Percentiles rank a stretch among this genome's conserved stretches.
phyloP scores from a whole-genome alignment of 805 yeast genomes.

The Yarrowia keelungensis region DNA sequence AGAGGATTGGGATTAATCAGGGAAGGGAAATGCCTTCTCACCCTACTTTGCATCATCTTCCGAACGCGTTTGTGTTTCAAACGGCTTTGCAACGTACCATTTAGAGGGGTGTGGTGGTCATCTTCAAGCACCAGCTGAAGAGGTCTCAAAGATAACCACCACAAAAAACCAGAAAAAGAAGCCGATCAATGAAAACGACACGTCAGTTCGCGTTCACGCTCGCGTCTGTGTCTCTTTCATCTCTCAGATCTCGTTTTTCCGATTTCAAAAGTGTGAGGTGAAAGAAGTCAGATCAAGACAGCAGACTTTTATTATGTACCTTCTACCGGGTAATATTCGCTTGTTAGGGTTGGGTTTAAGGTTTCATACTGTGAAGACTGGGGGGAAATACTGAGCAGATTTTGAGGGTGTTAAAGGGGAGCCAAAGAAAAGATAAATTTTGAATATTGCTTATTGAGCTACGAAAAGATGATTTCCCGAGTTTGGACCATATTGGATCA shows the following conservation, averaged over 20 bases:
- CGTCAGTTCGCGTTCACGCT: not conserved
- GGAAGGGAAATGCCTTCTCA: constrained; percentile 41
- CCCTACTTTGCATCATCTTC: constrained; percentile 42
- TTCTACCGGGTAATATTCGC: constrained; percentile 24
- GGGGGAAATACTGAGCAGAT: not conserved
- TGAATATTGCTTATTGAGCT: no score
- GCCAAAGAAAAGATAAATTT: no score
- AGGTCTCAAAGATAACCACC: not conserved
- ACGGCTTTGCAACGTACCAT: constrained; percentile 4
- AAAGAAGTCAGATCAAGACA: not conserved
- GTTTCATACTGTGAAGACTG: not conserved
- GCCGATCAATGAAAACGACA: not conserved
- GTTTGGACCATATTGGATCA: no score
- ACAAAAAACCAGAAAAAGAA: not conserved
- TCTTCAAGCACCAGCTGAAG: constrained; percentile 2
- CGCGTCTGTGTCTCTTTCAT: not conserved
- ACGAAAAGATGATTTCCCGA: no score
- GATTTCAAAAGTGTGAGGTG: not conserved
- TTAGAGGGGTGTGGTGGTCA: not conserved
- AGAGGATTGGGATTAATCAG: constrained; percentile 44
- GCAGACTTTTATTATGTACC: constrained; percentile 9
- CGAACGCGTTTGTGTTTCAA: constrained; percentile 22
- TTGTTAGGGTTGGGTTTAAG: constrained; percentile 20
- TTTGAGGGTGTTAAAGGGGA: not conserved
- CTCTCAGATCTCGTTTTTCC: not conserved